Base-by-base conservation (phyloP, 176 grass and related monocot genomes). In the Zoysia japonica region DNA sequence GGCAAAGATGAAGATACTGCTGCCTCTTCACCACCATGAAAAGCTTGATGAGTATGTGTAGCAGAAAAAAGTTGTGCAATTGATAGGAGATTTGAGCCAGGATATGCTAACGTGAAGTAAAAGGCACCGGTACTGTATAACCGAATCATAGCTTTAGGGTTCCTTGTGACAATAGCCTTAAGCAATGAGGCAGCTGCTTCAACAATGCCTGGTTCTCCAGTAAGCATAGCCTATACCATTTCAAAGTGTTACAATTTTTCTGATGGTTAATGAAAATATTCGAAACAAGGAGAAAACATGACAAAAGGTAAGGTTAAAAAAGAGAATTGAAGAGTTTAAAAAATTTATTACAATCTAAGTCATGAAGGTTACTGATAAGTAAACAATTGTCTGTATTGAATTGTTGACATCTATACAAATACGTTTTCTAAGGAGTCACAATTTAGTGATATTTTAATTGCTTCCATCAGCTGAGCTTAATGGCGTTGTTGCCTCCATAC, bases 11-110 rank as follows among this genome's bases (percentile, higher is more conserved):
- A 92, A 85, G 92, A 99, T 65, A 99, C 67, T 75, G 96, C 96
- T 54, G 96, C 96, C 90, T 99, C 96, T 89, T 99, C 96, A 83
- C 96, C 96, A 46, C 96, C 96, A 79, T 95, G 96, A 89, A 99
- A 99, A 78, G 96, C 96, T 85, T 99, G 96, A 85, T 99, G 88
- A 39, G 93, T 89, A 87, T 99, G 96, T 52, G 96, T 99, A 6
- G 88, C 79, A 5, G 86, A 89, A 84, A 99, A 99, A 28, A 99
- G 84, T 54, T 95, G 90, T 71, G 96, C 84, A 71, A 99, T 99
- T 56, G 92, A 89, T 76, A 89, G 84, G 56, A 99, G 96, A 88
- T 99, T 99, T 68, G 96, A 99, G 74, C 96, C 96, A 74, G 92
- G 84, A 79, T 99, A 99, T 5, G 90, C 75, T 53, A 99, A 81